phyloP scores from a whole-genome alignment of 495 filamentous ascomycete genomes.

The Podospora comata region DNA sequence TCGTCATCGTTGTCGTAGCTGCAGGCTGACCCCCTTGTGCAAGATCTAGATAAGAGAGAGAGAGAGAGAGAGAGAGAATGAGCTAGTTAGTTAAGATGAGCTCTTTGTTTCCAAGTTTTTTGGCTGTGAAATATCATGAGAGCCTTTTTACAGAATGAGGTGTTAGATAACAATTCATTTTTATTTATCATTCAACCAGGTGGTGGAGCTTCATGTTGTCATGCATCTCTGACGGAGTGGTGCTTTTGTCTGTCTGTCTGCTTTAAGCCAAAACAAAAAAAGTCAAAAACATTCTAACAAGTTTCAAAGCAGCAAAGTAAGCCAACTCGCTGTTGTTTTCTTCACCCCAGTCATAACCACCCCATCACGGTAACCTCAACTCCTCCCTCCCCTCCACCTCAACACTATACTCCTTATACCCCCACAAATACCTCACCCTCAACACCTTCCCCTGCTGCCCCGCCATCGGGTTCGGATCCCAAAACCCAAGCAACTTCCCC shows the following conservation, averaged over 20 bases:
- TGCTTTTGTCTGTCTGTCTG: neutral
- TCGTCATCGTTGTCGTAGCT: no score
- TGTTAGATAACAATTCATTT: no score
- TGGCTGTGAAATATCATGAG: no score
- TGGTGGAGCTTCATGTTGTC: neutral
- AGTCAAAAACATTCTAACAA: neutral
- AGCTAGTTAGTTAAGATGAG: no score
- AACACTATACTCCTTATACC: constrained; percentile 44
- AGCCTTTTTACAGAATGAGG: no score
- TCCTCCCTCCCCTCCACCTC: constrained; percentile 48
- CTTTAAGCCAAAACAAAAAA: neutral
- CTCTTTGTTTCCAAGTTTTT: no score
- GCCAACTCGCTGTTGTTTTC: neutral
- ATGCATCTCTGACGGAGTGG: neutral
- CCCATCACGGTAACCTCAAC: constrained; percentile 34
- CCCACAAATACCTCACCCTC: constrained; percentile 52
- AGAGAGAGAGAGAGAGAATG: no score
- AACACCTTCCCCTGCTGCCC: constrained; percentile 52
- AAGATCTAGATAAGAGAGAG: no score
- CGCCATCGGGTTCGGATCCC: constrained; percentile 54
- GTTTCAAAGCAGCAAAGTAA: neutral
- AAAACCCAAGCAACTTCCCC: constrained; percentile 55
- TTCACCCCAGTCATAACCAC: constrained; percentile 1
- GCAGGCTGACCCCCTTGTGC: no score
- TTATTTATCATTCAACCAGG: neutral